Conservation (phyloP, 2,329 filamentous ascomycete genomes). For the Pezicula radicicola region DNA sequence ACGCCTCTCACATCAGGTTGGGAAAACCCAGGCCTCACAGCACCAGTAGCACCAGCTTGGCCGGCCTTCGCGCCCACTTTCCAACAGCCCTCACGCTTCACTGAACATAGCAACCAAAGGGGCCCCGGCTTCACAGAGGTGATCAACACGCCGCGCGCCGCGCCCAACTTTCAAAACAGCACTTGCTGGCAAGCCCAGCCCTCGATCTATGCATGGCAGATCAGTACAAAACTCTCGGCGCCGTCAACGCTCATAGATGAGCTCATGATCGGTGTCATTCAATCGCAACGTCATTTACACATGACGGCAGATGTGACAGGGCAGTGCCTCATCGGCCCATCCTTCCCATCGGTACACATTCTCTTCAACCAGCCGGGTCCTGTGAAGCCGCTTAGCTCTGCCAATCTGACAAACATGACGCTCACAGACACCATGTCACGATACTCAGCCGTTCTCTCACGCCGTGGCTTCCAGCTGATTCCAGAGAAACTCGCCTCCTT, state of each 20-base stretch:
- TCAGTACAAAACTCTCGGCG: slow-evolving; percentile 26
- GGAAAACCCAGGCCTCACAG: slow-evolving; percentile 18
- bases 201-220: slow-evolving; percentile 26
- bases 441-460: slow-evolving; percentile 21
- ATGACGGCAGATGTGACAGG: slow-evolving; percentile 13
- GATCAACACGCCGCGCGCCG: slow-evolving; percentile 13
- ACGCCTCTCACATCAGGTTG: slow-evolving; percentile 20
- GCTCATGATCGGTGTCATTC: slow-evolving; percentile 24
- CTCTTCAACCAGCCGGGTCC: slow-evolving; percentile 21
- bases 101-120: slow-evolving; percentile 10
- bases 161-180: slow-evolving; percentile 6
- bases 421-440: slow-evolving; percentile 23
- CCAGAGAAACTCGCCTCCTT: slow-evolving; percentile 27
- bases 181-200: slow-evolving; percentile 26
- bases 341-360: slow-evolving; percentile 23
- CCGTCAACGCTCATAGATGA: slow-evolving; percentile 24
- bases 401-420: background rate
- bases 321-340: slow-evolving; percentile 16
- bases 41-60: slow-evolving; percentile 19
- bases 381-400: slow-evolving; percentile 12
- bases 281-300: slow-evolving; percentile 22
- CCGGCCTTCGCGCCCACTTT: slow-evolving; percentile 24
- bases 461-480: slow-evolving; percentile 22
- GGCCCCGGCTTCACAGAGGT: slow-evolving; percentile 18
- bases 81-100: slow-evolving; percentile 22